phyloP scores from a whole-genome alignment of 73 alveolate genomes.

The Paramecium pentaurelia region DNA sequence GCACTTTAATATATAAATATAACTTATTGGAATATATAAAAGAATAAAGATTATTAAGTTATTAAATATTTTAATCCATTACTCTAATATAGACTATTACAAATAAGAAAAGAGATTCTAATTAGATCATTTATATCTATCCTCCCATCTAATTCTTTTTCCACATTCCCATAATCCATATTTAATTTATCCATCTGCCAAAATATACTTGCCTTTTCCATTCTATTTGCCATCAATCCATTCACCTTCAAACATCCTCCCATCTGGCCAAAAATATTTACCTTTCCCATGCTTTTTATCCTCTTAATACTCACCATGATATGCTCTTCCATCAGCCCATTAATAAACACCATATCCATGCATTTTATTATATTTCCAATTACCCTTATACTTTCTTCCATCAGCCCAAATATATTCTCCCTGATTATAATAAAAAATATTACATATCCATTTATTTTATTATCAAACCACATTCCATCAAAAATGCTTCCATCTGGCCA shows the following conservation, averaged over 20 bases:
- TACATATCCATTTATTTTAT: constrained; percentile 70
- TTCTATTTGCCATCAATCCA: constrained; percentile 27
- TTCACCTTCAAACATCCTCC: constrained; percentile 18
- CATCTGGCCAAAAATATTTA: constrained; percentile 49
- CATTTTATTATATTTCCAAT: constrained; percentile 72
- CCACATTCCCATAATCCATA: constrained; percentile 30
- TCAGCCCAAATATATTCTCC: constrained; percentile 73
- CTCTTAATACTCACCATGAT: constrained; percentile 72
- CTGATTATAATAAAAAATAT: neutral
- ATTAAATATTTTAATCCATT: neutral
- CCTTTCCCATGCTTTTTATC: constrained; percentile 42
- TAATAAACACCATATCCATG: constrained; percentile 69
- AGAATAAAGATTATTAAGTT: neutral
- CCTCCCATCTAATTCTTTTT: constrained; percentile 31
- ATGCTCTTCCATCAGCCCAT: constrained; percentile 83
- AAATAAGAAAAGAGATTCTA: neutral
- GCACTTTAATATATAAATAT: too few species aligned
- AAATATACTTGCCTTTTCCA: constrained; percentile 9
- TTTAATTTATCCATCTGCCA: constrained; percentile 1
- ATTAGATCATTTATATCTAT: neutral
- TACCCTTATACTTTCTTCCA: constrained; percentile 77
- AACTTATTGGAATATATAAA: too few species aligned
- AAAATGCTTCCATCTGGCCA: constrained; percentile 73
- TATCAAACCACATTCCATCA: constrained; percentile 73
- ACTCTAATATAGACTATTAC: neutral